These are phyloP conservation scores for Tulasnella sp. DNA, from an alignment of 768 basidiomycete species.

Conservation along the genomic window DNA sequence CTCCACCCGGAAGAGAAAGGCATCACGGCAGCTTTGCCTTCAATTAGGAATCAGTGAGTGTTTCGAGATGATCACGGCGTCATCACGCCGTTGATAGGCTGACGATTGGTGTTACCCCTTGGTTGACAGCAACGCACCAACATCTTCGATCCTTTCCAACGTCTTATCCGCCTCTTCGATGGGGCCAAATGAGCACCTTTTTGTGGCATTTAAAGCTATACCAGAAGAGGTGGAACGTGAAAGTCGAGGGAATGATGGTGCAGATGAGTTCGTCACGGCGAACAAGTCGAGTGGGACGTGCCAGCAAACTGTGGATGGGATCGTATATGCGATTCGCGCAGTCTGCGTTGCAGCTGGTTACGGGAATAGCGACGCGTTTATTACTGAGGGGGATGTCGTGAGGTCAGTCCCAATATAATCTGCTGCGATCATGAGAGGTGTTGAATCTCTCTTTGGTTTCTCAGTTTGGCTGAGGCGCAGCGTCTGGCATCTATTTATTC, in stretches of 20 bases:
- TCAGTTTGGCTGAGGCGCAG: constrained; percentile 70
- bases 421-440: not conserved
- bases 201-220: constrained; percentile 31
- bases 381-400: constrained; percentile 63
- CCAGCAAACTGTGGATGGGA: constrained; percentile 61
- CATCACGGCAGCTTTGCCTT: too few relatives aligned
- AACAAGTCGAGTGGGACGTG: constrained; percentile 35
- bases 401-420: constrained; percentile 39
- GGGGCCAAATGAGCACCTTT: constrained; percentile 16
- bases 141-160: constrained; percentile 18
- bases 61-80: too few relatives aligned
- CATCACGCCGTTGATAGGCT: too few relatives aligned
- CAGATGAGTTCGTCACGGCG: not conserved
- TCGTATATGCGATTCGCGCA: constrained; percentile 56
- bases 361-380: constrained; percentile 34
- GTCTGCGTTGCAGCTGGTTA: constrained; percentile 57
- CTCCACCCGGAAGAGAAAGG: too few relatives aligned
- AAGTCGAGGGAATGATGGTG: not conserved
- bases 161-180: not conserved
- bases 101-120: too few relatives aligned
- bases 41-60: too few relatives aligned
- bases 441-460: too few relatives aligned
- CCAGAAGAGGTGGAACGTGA: constrained; percentile 20
- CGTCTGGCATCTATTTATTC: constrained; percentile 76
- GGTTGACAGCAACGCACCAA: too few relatives aligned